phyloP scores from a whole-genome alignment of 345 rosid genomes.

The Brassica rapa region DNA sequence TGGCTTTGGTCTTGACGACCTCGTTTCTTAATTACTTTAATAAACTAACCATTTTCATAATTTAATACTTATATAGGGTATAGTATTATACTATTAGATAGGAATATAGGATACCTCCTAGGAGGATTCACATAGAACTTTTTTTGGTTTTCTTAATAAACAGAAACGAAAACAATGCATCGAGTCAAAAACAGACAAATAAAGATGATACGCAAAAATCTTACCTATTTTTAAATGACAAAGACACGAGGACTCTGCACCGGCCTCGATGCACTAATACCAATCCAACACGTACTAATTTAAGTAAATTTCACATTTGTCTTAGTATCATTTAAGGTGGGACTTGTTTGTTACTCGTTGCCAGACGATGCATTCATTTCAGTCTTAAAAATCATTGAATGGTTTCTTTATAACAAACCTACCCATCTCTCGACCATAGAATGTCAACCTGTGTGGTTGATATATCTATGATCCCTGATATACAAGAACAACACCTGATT shows the following conservation, averaged over 20 bases:
- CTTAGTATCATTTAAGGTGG: not conserved
- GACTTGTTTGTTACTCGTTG: not conserved
- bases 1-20: conserved; percentile 27
- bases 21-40: conserved; percentile 9
- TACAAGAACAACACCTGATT: not conserved
- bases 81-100: not conserved
- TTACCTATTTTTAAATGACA: not conserved
- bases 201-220: not conserved
- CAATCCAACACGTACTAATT: not conserved
- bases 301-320: not conserved
- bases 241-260: conserved; percentile 13
- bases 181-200: conserved; percentile 15
- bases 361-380: not conserved
- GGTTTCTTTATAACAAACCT: not conserved
- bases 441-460: not conserved
- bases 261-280: not conserved
- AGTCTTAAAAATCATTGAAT: not conserved
- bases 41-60: not conserved
- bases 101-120: not conserved
- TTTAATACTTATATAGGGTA: not conserved
- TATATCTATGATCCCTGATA: not conserved
- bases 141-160: not conserved
- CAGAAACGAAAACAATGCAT: not conserved
- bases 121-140: not conserved
- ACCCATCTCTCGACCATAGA: not conserved